Evolutionary conservation across 352 stramenopile genomes (phyloP).

Genomic region (Pythium scleroteichum): DNA sequence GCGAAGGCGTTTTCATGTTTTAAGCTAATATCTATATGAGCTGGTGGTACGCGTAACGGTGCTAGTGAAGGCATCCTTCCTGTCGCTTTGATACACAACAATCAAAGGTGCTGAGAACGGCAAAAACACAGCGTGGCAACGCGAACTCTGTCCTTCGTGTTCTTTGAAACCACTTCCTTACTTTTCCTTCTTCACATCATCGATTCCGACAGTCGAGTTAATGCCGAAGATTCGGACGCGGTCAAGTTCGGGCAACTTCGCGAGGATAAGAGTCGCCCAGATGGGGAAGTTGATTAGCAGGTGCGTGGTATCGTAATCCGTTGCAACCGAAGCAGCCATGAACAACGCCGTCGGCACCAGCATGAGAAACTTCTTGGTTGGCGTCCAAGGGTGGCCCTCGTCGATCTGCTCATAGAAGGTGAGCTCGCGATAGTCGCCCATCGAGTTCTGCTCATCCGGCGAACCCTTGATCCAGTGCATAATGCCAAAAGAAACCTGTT

Average conservation of each 20-base stretch:
- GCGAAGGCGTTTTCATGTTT: no score
- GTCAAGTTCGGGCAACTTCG: constrained; percentile 93
- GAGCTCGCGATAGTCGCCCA: constrained; percentile 93
- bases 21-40: constrained; percentile 63
- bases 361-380: constrained; percentile 94
- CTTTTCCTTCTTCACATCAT: constrained; percentile 80
- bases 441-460: constrained; percentile 86
- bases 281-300: constrained; percentile 91
- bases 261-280: constrained; percentile 90
- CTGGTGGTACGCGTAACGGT: background rate
- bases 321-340: constrained; percentile 81
- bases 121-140: no score
- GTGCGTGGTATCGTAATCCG: constrained; percentile 87
- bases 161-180: constrained; percentile 13
- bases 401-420: constrained; percentile 97
- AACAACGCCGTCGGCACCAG: constrained; percentile 93
- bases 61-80: background rate
- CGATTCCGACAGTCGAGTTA: constrained; percentile 95
- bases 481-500: constrained; percentile 89
- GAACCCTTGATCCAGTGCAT: constrained; percentile 97
- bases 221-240: constrained; percentile 96
- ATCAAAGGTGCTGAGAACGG: background rate
- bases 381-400: constrained; percentile 89
- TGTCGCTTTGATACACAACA: no score
- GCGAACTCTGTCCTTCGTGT: background rate